Evolutionary conservation across 73 alveolate species (phyloP), one percentile per base, ranked within the genome.

Genomic region (Stentor roeselii): DNA sequence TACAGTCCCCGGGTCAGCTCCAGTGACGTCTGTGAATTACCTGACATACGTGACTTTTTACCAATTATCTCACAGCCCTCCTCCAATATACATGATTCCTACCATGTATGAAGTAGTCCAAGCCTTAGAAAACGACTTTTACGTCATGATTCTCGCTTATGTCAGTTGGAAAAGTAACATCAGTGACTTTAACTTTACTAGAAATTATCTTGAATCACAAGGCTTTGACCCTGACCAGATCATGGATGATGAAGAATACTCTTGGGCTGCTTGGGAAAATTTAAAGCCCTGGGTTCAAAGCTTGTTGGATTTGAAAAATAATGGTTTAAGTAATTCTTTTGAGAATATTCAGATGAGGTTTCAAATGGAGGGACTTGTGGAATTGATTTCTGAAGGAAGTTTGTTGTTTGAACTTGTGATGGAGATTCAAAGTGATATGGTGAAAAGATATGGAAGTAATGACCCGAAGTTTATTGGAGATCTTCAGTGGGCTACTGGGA

Each of bases 41-140:
- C 41, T 32, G n/a, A 21, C 37, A 30, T 67, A 67, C 41, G 41
- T 32, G 15, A 21, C 37, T 34, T 67, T 67, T 67, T 67, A 67
- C 34, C 42, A 36, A 30, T 32, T 67, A 21, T 27, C 80, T 27
- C 80, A 67, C 41, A 21, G 21, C 42, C 50, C 80, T 27, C 37
- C 37, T 67, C 80, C 80, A 67, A 27, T 67, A 27, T 67, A 67
- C 37, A 67, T 32, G 80, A n/a, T 21, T 21, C 41, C 80, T 0
- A 67, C 21, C 34, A 21, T 67, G 14, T 67, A 67, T 67, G 80
- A 67, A 27, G 80, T 67, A 3, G 41, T 67, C 0, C 21, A 27
- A 67, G 80, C 80, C 11, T 67, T 67, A 21, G 42, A 67, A 34
- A 67, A 67, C 34, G 80, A 67, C 80, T 67, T 67, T 21, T 67